Evolutionary conservation across 352 stramenopile genomes (phyloP), one percentile per base, ranked within the genome.

Genomic region (Aphanomyces cochlioides): DNA sequence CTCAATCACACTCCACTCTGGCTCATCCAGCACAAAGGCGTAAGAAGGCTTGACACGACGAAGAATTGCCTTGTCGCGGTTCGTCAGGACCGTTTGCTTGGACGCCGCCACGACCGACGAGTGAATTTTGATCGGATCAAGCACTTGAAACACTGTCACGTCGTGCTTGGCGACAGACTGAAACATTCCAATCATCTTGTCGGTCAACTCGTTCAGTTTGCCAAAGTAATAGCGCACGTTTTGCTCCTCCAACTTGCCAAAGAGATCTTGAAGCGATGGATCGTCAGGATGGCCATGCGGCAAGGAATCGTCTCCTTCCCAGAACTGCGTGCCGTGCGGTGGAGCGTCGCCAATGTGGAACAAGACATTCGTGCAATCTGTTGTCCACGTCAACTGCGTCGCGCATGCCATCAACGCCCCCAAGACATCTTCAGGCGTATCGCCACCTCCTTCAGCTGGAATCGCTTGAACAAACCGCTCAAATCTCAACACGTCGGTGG

Each of bases 331-430:
- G 21, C 79, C 77, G 64, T 85, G 79, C 41, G 76, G 79, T 48
- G 79, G 77, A 6, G 72, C 66, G 67, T 85, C 79, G n/a, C 69
- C 73, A 57, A 85, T 81, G 65, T 82, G 65, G 47, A 85, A 80
- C 21, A 77, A 50, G 45, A 85, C 59, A 21, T 77, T 78, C 13
- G 79, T 73, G 17, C 73, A 67, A 6, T 73, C 37, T 5, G 47
- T 12, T 1, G 65, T 17, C 79, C 79, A 85, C 13, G 45, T 48
- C 3, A 85, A 63, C 38, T 37, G 34, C 10, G 61, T 67, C 45
- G 76, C 71, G 36, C 66, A 72, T 36, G 63, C 47, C 36, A 76
- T 43, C 40, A 85, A 69, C 15, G 68, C 79, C 15, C 74, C 73
- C 45, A 76, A 72, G 21, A 86, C 74, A 73, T 84, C 76, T 74